phyloP scores from a whole-genome alignment of 495 filamentous ascomycete genomes.

The Lophiotrema nucula region DNA sequence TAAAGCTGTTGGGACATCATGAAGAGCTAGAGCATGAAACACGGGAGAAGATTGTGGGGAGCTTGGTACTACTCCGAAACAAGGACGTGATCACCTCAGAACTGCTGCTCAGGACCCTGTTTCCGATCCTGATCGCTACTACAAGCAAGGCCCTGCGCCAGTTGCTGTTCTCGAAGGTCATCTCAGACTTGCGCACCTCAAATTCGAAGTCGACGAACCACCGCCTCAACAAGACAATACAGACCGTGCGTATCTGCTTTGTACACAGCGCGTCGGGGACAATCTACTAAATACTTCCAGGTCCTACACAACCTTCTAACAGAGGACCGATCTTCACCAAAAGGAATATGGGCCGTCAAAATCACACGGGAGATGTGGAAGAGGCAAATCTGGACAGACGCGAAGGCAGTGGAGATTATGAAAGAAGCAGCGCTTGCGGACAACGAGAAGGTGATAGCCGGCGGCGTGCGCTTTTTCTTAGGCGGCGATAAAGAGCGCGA shows the following conservation, averaged over 20 bases:
- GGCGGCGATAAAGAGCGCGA: conserved; percentile 93
- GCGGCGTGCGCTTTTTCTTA: conserved; percentile 89
- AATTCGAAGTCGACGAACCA: conserved; percentile 88
- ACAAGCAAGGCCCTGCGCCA: conserved; percentile 82
- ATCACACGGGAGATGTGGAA: conserved; percentile 86
- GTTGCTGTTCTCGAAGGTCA: conserved; percentile 84
- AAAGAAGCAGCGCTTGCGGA: conserved; percentile 80
- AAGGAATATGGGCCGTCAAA: conserved; percentile 92
- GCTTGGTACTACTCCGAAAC: conserved; percentile 71
- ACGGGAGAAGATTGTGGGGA: conserved; percentile 90
- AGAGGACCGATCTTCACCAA: conserved; percentile 75
- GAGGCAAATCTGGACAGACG: conserved; percentile 82
- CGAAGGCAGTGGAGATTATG: conserved; percentile 89
- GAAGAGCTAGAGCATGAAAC: conserved; percentile 73
- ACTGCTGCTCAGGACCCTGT: conserved; percentile 75
- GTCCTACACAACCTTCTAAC: conserved; percentile 88
- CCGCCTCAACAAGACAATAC: conserved; percentile 84
- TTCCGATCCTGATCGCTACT: conserved; percentile 84
- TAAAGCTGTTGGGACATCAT: conserved; percentile 72
- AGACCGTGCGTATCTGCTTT: no score
- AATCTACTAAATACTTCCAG: no score
- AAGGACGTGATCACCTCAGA: neutral
- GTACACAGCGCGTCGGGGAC: no score
- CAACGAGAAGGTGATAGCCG: conserved; percentile 84
- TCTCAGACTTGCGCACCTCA: conserved; percentile 80